These are phyloP conservation scores for Pythium coloratum DNA, from an alignment of 352 stramenopile species.

Conservation along the genomic window DNA sequence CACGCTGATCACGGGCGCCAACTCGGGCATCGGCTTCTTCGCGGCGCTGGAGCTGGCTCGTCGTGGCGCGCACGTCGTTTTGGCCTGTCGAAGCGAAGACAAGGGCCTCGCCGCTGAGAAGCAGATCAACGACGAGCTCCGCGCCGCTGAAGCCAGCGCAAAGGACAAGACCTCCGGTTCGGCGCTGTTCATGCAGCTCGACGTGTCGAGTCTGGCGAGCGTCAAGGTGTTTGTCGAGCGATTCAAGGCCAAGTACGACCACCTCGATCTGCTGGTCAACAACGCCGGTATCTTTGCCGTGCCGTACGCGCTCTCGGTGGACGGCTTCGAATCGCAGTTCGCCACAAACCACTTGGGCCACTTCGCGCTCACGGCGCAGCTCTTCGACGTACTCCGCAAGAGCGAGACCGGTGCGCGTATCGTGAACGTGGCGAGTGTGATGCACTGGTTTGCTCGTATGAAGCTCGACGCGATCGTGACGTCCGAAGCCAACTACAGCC, in stretches of 20 bases:
- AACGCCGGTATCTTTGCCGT: conserved; percentile 24
- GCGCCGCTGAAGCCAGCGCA: conserved; percentile 11
- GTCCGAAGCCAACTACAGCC: conserved; percentile 18
- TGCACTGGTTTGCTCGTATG: conserved; percentile 10
- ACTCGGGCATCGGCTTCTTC: conserved; percentile 75
- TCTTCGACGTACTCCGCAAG: conserved; percentile 29
- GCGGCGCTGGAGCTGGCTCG: conserved; percentile 80
- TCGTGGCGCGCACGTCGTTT: conserved; percentile 51
- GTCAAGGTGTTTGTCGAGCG: conserved; percentile 22
- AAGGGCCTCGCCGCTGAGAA: conserved; percentile 34
- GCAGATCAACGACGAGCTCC: background rate
- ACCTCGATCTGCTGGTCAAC: conserved; percentile 36
- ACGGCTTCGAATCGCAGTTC: conserved; percentile 23
- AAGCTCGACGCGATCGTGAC: conserved; percentile 15
- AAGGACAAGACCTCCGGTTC: background rate
- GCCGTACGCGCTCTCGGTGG: background rate
- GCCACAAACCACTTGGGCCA: conserved; percentile 30
- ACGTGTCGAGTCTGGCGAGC: conserved; percentile 29
- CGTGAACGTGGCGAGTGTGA: conserved; percentile 8
- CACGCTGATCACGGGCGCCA: conserved; percentile 77
- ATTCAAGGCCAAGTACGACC: conserved; percentile 20
- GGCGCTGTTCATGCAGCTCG: conserved; percentile 6
- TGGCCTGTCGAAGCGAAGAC: conserved; percentile 46
- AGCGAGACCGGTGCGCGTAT: conserved; percentile 27
- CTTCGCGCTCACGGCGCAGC: conserved; percentile 31